Evolutionary conservation across 257 asterid genomes (phyloP).

Genomic region (Lycium ferocissimum): DNA sequence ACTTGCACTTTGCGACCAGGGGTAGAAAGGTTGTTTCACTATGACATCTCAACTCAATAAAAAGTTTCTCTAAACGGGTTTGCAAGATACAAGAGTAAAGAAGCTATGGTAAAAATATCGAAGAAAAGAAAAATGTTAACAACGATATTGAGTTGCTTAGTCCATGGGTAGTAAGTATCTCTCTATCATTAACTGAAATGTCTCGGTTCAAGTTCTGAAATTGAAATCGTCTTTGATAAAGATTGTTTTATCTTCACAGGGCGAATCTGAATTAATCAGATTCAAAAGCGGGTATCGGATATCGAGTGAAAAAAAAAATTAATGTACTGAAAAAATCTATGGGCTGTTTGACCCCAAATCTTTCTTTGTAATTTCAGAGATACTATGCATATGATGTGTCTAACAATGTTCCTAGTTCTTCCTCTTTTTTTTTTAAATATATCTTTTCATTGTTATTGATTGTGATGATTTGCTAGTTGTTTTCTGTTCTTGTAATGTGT

Average conservation of each 20-base stretch:
- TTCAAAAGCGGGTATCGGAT: rapidly evolving
- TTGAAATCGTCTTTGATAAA: neutral
- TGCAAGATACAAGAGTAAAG: too few relatives aligned
- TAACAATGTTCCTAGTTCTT: neutral
- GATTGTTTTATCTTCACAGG: neutral
- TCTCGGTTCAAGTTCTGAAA: rapidly evolving
- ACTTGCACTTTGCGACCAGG: too few relatives aligned
- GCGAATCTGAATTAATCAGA: neutral
- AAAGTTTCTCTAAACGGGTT: too few relatives aligned
- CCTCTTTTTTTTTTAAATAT: neutral
- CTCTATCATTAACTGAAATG: neutral
- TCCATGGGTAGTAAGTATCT: neutral
- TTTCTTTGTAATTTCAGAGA: slow-evolving; percentile 22
- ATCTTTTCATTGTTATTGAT: neutral
- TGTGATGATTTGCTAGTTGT: neutral
- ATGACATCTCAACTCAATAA: too few relatives aligned
- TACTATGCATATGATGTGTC: slow-evolving; percentile 22
- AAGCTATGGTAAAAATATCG: too few relatives aligned
- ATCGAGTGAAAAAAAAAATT: neutral
- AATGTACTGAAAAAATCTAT: neutral
- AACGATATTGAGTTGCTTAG: too few relatives aligned
- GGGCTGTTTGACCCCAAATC: neutral
- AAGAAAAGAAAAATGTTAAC: too few relatives aligned
- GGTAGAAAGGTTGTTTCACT: too few relatives aligned
- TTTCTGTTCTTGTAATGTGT: neutral